Percentiles rank a stretch among this genome's conserved stretches.
These are phyloP conservation scores for Chlamydomonas eustigma DNA, from an alignment of 139 green algal genomes.

Conservation along the genomic window DNA sequence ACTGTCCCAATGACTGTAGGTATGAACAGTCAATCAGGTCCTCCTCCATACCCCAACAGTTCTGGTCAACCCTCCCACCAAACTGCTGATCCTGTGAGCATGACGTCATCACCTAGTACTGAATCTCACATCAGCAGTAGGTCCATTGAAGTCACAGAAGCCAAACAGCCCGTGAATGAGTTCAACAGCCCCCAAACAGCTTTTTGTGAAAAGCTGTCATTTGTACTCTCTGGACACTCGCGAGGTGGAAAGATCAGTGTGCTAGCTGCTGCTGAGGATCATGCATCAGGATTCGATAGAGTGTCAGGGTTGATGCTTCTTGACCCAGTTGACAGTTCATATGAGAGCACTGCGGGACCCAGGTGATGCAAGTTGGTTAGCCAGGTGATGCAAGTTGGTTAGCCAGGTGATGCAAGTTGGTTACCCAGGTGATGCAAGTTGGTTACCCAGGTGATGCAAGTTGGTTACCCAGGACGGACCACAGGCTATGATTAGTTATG, in stretches of 20 bases:
- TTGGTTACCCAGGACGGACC: too few relatives aligned
- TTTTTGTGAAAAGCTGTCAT: too few relatives aligned
- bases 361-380: not conserved
- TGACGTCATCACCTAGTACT: not conserved
- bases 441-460: too few relatives aligned
- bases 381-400: not conserved
- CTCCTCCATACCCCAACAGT: too few relatives aligned
- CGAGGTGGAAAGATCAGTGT: constrained; percentile 5
- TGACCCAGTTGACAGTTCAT: not conserved
- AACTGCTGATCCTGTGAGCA: not conserved
- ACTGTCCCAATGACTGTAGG: not conserved
- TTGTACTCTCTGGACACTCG: constrained; percentile 6
- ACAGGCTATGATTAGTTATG: too few relatives aligned
- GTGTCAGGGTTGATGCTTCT: not conserved
- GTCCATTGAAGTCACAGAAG: too few relatives aligned
- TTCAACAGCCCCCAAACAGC: too few relatives aligned
- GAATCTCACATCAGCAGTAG: not conserved
- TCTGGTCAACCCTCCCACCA: not conserved
- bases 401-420: too few relatives aligned
- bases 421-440: too few relatives aligned
- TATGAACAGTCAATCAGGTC: not conserved
- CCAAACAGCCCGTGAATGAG: not conserved
- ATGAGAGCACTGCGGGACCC: not conserved
- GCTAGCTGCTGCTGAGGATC: constrained; percentile 5
- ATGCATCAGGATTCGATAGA: not conserved